Evolutionary conservation across 805 yeast genomes (phyloP), one percentile per base, ranked within the genome.

Genomic region (Yamadazyma laniorum): DNA sequence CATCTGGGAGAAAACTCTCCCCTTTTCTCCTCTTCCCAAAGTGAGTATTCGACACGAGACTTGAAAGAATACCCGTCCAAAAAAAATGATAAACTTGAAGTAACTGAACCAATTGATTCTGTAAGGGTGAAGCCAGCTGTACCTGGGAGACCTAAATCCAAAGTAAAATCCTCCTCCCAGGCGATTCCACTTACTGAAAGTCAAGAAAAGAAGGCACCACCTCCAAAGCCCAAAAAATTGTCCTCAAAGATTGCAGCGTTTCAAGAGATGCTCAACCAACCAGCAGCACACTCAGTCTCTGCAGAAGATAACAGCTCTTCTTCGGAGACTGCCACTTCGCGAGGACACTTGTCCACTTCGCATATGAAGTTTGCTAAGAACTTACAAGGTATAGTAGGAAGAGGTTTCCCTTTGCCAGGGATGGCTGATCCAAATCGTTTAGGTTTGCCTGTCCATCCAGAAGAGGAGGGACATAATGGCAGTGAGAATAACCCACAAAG

Each of bases 181-280:
- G 19, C 9, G 9, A 5, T 17, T 11, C 18, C n/a, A 9, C 19
- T 5, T 4, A 5, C 19, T 18, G 8, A 6, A 5, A 5, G 18
- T 21, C 4, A 17, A 9, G 29, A 19, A 8, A 31, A 13, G 16
- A 39, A 34, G 18, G 34, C 34, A 2, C 68, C 87, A 11, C 88
- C 88, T 5, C 82, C 79, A 21, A 80, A 80, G 17, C 91, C 91
- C 3, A 83, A 83, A 51, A 85, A 85, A 49, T 79, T 87, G 13
- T 83, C 91, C 0, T 80, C 88, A 1, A 82, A 73, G 45, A 85
- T 85, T 43, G 89, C 90, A 1, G 89, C 89, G 0, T 85, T 85
- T 56, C 95, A 85, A 53, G 84, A 82, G 51, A 78, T 82, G 83
- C 66, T 85, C 38, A 75, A 75, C 34, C 63, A 58, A 38, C 30